These are phyloP conservation scores for Yamadazyma kanchanaburiensis DNA, from an alignment of 1,139 yeast genomes.

Conservation along the genomic window DNA sequence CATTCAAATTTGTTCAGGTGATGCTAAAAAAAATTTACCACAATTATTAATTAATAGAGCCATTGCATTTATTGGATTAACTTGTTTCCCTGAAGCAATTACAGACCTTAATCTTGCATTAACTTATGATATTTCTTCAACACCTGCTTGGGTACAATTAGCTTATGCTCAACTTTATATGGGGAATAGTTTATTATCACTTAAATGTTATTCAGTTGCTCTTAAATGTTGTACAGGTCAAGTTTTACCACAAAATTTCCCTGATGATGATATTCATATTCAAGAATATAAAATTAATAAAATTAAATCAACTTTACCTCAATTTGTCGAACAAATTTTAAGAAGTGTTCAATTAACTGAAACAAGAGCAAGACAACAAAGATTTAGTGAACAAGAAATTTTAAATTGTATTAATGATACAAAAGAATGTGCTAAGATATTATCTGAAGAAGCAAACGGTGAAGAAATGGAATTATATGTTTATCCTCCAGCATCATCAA, in stretches of 20 bases:
- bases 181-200: slow-evolving; percentile 34
- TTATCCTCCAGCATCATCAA: slow-evolving; percentile 23
- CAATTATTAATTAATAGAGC: slow-evolving; percentile 41
- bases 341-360: slow-evolving; percentile 38
- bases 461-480: slow-evolving; percentile 27
- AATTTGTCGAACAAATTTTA: slow-evolving; percentile 36
- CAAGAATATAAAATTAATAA: slow-evolving; percentile 22
- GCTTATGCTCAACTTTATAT: slow-evolving; percentile 45
- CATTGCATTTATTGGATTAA: slow-evolving; percentile 41
- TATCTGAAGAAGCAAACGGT: slow-evolving; percentile 22
- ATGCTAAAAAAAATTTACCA: slow-evolving; percentile 20
- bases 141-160: slow-evolving; percentile 47
- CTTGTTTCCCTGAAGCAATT: slow-evolving; percentile 42
- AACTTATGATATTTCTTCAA: slow-evolving; percentile 27
- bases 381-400: slow-evolving; percentile 21
- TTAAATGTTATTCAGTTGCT: slow-evolving; percentile 33
- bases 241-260: slow-evolving; percentile 25
- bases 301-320: slow-evolving; percentile 30
- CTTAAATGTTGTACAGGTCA: slow-evolving; percentile 31
- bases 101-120: slow-evolving; percentile 35
- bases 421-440: slow-evolving; percentile 22
- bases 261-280: slow-evolving; percentile 12
- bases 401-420: slow-evolving; percentile 23
- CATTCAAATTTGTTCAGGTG: slow-evolving; percentile 18
- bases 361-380: slow-evolving; percentile 39